Conservation (phyloP, 495 filamentous ascomycete genomes). For the Peziza echinospora region DNA sequence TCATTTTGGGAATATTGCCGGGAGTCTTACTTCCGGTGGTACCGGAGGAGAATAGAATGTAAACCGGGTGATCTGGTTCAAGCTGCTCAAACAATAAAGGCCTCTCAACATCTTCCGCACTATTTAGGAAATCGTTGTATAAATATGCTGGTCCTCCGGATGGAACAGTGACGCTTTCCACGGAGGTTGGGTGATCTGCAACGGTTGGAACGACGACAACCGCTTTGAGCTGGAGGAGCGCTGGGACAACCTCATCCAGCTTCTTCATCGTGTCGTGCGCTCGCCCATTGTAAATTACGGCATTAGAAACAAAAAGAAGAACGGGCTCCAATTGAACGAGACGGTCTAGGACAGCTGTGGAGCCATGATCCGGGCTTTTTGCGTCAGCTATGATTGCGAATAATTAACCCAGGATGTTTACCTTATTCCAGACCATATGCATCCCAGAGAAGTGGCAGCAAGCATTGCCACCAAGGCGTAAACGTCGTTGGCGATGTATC, state of each 20-base stretch:
- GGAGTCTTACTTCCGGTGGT: conserved; percentile 44
- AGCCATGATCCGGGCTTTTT: conserved; percentile 19
- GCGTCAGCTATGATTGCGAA: background rate
- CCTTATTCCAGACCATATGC: conserved; percentile 78
- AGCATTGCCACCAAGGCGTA: conserved; percentile 76
- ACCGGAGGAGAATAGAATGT: conserved; percentile 70
- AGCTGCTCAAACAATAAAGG: conserved; percentile 50
- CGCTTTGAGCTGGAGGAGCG: conserved; percentile 33
- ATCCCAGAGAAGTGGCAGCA: conserved; percentile 54
- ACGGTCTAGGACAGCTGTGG: conserved; percentile 59
- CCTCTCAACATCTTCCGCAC: conserved; percentile 23
- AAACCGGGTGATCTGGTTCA: conserved; percentile 62
- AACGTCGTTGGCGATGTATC: conserved; percentile 70
- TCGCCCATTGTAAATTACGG: conserved; percentile 72
- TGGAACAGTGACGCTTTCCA: conserved; percentile 9
- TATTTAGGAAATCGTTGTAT: conserved; percentile 30
- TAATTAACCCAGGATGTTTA: background rate
- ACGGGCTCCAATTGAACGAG: conserved; percentile 61
- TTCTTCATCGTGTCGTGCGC: conserved; percentile 50
- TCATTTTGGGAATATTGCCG: too few relatives aligned
- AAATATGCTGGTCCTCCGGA: conserved; percentile 28
- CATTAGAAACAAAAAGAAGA: conserved; percentile 68
- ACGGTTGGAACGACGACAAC: conserved; percentile 46
- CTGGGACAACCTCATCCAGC: conserved; percentile 43
- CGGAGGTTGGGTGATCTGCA: background rate